Base-by-base conservation (phyloP, 2,329 filamentous ascomycete species). In the Trichoderma simmonsii region DNA sequence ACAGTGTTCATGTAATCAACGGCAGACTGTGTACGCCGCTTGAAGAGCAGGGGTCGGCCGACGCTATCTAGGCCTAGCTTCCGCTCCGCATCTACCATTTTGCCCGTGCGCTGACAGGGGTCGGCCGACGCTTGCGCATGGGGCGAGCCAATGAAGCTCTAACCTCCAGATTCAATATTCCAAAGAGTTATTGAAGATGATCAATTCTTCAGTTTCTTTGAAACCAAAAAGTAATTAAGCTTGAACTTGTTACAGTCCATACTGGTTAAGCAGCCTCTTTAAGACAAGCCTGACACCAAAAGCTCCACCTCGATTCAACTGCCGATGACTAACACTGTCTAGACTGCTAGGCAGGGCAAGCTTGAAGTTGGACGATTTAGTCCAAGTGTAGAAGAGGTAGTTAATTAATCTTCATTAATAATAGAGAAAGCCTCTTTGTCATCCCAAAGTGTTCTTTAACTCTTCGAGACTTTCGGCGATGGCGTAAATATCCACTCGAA, bases 1-100 rank as follows among this genome's bases (percentile, higher is more conserved):
- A 66, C 64, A 57, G 64, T 67, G 64, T 67, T 21, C 36, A 18
- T 34, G 30, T 51, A 28, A 8, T 30, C 28, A 14, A 30, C 5
- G 15, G 6, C 7, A 24, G 12, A 68, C 65, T 24, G 65, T 59
- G 34, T 68, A 68, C 65, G 30, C 28, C 6, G 36, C 15, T 21
- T 43, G 57, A 39, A 30, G 21, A 43, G 36, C 66, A 69, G 36
- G 66, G 66, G 26, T 34, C 66, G 66, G 54, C 66, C 66, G 66
- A 61, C 36, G n/a, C 65, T 36, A 9, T 15, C 26, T 36, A 36
- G 14, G 34, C 34, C 34, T 68, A 68, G 65, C 65, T 57, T 43
- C 51, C 54, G 65, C 18, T 68, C 51, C 18, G 54, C n/a, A 61
- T 61, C 34, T 61, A n/a, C 28, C 56, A 14, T 24, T 32, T 32